These are phyloP conservation scores for Tulasnella sp. DNA, from an alignment of 768 basidiomycete genomes.

Conservation along the genomic window DNA sequence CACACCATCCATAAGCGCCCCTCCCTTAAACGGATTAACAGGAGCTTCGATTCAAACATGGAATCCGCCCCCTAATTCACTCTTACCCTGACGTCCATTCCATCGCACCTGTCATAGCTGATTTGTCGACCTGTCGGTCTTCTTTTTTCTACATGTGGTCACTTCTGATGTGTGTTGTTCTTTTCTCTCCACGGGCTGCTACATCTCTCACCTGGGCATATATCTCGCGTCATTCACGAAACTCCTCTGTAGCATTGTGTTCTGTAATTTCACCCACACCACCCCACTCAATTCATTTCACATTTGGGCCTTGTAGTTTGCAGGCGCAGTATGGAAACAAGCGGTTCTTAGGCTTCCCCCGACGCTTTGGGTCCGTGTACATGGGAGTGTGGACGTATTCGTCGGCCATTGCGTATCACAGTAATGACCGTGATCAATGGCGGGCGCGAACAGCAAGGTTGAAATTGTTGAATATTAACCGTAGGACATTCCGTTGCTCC, in stretches of 20 bases:
- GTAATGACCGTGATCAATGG: background rate
- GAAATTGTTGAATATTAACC: too few relatives aligned
- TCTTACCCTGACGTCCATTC: background rate
- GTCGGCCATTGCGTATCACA: background rate
- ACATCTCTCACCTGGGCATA: background rate
- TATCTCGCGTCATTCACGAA: background rate
- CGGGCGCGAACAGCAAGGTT: background rate
- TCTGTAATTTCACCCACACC: background rate
- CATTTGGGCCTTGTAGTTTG: background rate
- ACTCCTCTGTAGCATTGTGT: background rate
- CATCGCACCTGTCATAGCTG: background rate
- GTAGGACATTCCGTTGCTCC: background rate
- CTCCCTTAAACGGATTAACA: slow-evolving; percentile 30
- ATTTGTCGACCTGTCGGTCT: background rate
- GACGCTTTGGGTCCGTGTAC: background rate
- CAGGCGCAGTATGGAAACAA: background rate
- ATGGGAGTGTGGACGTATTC: background rate
- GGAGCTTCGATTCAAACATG: background rate
- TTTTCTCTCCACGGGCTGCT: background rate
- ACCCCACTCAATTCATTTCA: slow-evolving; percentile 19
- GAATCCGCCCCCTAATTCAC: background rate
- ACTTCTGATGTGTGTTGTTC: background rate
- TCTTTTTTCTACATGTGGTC: background rate
- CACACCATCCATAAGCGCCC: slow-evolving; percentile 24
- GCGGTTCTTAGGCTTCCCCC: background rate